Base-by-base conservation (phyloP, 2,329 filamentous ascomycete genomes). In the Phoma sp. region DNA sequence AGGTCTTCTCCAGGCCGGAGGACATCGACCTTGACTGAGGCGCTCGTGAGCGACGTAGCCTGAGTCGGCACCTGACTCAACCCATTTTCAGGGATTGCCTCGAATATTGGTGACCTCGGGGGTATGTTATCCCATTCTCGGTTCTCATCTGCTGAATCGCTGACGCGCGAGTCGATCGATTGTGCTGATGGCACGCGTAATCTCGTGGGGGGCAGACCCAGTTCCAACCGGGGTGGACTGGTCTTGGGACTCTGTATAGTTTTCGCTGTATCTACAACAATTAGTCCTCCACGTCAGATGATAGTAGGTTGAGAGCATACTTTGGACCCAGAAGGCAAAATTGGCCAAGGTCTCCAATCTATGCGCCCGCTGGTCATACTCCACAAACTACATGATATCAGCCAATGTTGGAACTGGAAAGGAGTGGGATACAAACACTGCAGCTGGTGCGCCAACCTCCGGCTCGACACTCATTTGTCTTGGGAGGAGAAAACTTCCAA, bases 401-500 rank as follows among this genome's bases (percentile, higher is more conserved):
- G 66, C 51, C 37, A 45, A 18, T 40, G 47, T 42, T 32, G 33
- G 7, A n/a, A 25, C 30, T 36, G 37, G 14, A 13, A 35, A 14
- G 30, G 13, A 2, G 24, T 11, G 37, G 24, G 22, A 77, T 84
- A 59, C 80, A 24, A 55, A 91, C 89, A 73, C 91, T 97, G 81
- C 95, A 98, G 66, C 89, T 90, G 71, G 96, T 98, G 70, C 91
- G 90, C 93, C 95, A 99, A 39, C 95, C 95, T 52, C 92, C 91
- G 27, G 90, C 90, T 67, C 86, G 86, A 71, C 97, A 93, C 70
- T 97, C 93, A 13, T 79, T 78, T 11, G 79, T 69, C 80, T 91
- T 96, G 33, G 95, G 95, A 7, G 95, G 91, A 71, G 89, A 91
- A 92, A 93, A 99, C 80, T 89, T 95, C 95, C 95, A 99, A 7